A percentile compares a stretch with the other conserved stretches of the same genome.
Evolutionary conservation across 352 stramenopile species (phyloP).

Genomic region (Blastocystis sp.): DNA sequence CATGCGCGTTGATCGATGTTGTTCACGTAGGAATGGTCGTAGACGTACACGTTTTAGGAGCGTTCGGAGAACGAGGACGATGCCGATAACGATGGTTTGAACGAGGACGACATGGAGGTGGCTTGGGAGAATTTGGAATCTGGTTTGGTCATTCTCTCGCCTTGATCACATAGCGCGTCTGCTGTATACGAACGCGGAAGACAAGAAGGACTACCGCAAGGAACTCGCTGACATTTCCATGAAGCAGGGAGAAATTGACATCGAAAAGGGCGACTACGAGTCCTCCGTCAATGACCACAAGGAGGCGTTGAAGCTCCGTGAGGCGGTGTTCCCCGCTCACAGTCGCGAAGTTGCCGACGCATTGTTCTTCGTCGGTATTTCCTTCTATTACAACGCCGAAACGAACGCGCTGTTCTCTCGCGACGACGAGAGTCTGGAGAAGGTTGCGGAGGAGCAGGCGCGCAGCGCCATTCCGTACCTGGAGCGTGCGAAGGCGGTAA

Average conservation of each 20-base stretch:
- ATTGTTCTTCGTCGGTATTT: constrained; percentile 1
- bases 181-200: constrained; percentile 7
- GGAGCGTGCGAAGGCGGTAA: not conserved
- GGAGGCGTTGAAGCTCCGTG: not conserved
- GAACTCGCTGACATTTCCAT: constrained; percentile 22
- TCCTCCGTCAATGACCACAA: not conserved
- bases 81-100: not conserved
- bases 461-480: not conserved
- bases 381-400: not conserved
- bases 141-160: not conserved
- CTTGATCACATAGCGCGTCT: not conserved
- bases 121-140: constrained; percentile 54
- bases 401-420: constrained; percentile 12
- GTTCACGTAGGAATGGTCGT: not conserved
- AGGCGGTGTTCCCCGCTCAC: not conserved
- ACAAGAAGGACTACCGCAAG: constrained; percentile 21
- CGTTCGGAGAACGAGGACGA: not conserved
- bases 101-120: constrained; percentile 27
- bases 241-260: constrained; percentile 11
- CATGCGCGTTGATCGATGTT: not conserved
- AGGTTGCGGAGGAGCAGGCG: not conserved
- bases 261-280: constrained; percentile 42
- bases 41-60: not conserved
- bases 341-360: not conserved
- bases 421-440: not conserved